Base-by-base conservation (phyloP, 2,329 filamentous ascomycete species). In the Colletotrichum trifolii region DNA sequence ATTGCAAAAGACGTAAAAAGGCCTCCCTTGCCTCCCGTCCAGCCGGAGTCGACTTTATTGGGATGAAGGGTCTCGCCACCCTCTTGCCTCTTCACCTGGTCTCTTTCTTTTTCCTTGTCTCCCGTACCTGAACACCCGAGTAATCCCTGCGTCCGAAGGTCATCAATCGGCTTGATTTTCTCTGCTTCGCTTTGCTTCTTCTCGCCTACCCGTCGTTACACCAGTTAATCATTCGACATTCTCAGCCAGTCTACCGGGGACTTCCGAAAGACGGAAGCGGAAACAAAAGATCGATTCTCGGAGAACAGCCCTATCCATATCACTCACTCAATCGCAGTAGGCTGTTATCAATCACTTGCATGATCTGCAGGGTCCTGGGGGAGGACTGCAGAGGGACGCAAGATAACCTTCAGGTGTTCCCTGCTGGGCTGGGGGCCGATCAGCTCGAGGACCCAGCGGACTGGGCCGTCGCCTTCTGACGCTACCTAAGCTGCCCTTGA, bases 301-400 rank as follows among this genome's bases (percentile, higher is more conserved):
- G 25, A 48, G n/a, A 45, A 45, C 43, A n/a, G 43, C 15, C 43
- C 58, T 34, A 39, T 54, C 50, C n/a, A 36, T 45, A 8, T 33
- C 57, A 43, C 12, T 33, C 17, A 13, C 54, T 56, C 15, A 12
- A 36, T 52, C 48, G 8, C 34, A 8, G 38, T 33, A 25, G 49
- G 36, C 45, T 38, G 58, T 57, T 53, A 53, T 66, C 63, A 53
- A 62, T 66, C 59, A 66, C 63, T 48, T 57, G 63, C 63, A 66
- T 63, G 58, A 66, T 66, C 63, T 57, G 59, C 63, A 66, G 63
- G 63, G 63, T 66, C 63, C 63, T 53, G 53, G 33, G 42, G 33
- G 25, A 64, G 45, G 47, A 40, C 43, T 45, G 56, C 61, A 64
- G 49, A 55, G 25, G 11, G 42, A 60, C 53, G 52, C 61, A 64